Evolutionary conservation across 768 basidiomycete genomes (phyloP), one percentile per base, ranked within the genome.

Genomic region (Termitomyces bulborhizus): DNA sequence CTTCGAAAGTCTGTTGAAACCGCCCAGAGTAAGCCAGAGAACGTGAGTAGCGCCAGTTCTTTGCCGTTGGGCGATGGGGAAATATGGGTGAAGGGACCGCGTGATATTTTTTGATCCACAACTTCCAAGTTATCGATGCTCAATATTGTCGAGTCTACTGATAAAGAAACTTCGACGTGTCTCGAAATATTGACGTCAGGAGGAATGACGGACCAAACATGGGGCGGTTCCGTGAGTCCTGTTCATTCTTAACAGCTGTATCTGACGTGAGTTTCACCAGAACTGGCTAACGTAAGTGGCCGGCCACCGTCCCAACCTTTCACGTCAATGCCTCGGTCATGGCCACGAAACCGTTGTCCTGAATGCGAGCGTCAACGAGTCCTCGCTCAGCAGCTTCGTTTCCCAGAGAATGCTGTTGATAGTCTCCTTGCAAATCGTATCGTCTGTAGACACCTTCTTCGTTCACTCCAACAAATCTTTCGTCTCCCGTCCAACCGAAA

Each of bases 1-100:
- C 91, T 81, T 59, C 90, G 86, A 65, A 98, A 98, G 68, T 98
- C 93, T 12, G 86, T 81, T 12, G 95, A 96, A n/a, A 98, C 91
- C 36, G 98, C 95, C 88, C 90, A 93, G 29, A 98, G 80, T 4
- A 81, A 72, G 5, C 86, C 86, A 11, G 77, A 73, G 53, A 77
- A 82, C 1, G 89, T 93, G 37, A 96, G 72, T 2, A 98, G 73
- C 0, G 93, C 93, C 15, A 98, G 77, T 45, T 92, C 86, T 63
- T 95, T 93, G 37, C 96, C 96, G 62, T 94, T 95, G 1, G 97
- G 96, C 0, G 96, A 98, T 3, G 92, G 88, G 0, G 88, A 81
- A 50, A 98, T 79, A 62, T 88, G 88, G 0, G 80, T 80, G 68
- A 98, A 98, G 2, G 97, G 97, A 0, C 95, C 96, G 32, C 89